Conservation (phyloP, 2,329 filamentous ascomycete genomes). For the Aspergillus ibericus region DNA sequence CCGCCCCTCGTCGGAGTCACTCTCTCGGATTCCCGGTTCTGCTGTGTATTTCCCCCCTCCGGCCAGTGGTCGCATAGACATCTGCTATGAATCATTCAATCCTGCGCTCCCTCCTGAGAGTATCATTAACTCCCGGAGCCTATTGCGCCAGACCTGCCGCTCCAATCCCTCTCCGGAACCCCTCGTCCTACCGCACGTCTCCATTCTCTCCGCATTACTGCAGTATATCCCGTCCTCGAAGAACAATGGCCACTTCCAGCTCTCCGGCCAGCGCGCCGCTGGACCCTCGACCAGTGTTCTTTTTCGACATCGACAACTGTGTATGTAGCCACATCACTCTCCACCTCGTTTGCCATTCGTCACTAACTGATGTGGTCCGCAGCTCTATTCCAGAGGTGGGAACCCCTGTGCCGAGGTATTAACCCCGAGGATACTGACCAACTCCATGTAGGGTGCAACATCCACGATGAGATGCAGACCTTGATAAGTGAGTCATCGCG, state of each 20-base stretch:
- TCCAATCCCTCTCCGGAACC: neutral
- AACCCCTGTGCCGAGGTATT: constrained; percentile 10
- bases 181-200: constrained; percentile 2
- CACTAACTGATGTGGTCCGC: constrained; percentile 14
- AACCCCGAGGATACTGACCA: constrained; percentile 12
- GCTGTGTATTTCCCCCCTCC: neutral
- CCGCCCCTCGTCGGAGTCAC: neutral
- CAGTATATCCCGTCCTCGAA: constrained; percentile 7
- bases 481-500: constrained; percentile 61
- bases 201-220: neutral
- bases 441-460: constrained; percentile 62
- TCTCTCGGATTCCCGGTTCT: neutral
- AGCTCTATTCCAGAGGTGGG: constrained; percentile 81
- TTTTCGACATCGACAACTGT: constrained; percentile 98
- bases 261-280: constrained; percentile 17
- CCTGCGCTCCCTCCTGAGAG: neutral
- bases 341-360: neutral
- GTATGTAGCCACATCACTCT: constrained; percentile 44
- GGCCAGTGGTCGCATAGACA: neutral
- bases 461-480: constrained; percentile 84
- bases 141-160: neutral
- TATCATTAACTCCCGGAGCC: neutral
- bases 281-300: constrained; percentile 58
- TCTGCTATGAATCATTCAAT: constrained; percentile 7
- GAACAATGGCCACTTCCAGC: constrained; percentile 23